Conservation (phyloP, 2,329 filamentous ascomycete species). For the Aspergillus cejpii region DNA sequence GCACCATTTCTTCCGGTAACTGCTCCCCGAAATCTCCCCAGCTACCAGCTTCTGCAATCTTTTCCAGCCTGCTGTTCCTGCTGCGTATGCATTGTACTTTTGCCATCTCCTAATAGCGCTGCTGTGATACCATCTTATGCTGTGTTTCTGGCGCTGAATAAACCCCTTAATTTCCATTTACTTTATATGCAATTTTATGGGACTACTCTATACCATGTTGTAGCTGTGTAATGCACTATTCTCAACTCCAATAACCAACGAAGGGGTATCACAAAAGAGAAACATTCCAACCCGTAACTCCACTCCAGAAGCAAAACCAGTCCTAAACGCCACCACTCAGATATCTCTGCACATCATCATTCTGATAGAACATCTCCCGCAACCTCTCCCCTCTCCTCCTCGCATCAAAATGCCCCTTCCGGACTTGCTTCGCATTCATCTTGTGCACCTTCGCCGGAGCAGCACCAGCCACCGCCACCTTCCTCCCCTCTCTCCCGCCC, state of each 20-base stretch:
- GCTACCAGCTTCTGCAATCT: slow-evolving; percentile 1
- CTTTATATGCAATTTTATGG: not conserved
- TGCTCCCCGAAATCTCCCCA: not conserved
- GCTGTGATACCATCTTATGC: slow-evolving; percentile 33
- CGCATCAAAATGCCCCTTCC: slow-evolving; percentile 56
- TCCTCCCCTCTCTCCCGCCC: slow-evolving; percentile 16
- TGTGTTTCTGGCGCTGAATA: slow-evolving; percentile 8
- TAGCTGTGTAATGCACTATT: not conserved
- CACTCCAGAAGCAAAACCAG: not conserved
- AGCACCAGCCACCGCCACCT: slow-evolving; percentile 25
- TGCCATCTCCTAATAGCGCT: slow-evolving; percentile 21
- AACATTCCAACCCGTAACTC: not conserved
- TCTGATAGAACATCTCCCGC: slow-evolving; percentile 64
- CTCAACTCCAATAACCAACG: not conserved
- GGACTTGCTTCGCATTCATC: slow-evolving; percentile 64
- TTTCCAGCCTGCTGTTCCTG: slow-evolving; percentile 4
- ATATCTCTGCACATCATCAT: slow-evolving; percentile 70
- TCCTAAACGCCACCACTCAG: slow-evolving; percentile 42
- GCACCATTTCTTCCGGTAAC: slow-evolving; percentile 48
- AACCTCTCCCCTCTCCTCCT: slow-evolving; percentile 58
- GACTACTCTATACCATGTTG: not conserved
- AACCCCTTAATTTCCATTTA: not conserved
- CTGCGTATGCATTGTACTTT: slow-evolving; percentile 10
- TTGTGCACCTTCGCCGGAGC: slow-evolving; percentile 42
- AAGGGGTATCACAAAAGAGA: not conserved